phyloP scores from a whole-genome alignment of 2,329 filamentous ascomycete species.

The Delphinella strobiligena region DNA sequence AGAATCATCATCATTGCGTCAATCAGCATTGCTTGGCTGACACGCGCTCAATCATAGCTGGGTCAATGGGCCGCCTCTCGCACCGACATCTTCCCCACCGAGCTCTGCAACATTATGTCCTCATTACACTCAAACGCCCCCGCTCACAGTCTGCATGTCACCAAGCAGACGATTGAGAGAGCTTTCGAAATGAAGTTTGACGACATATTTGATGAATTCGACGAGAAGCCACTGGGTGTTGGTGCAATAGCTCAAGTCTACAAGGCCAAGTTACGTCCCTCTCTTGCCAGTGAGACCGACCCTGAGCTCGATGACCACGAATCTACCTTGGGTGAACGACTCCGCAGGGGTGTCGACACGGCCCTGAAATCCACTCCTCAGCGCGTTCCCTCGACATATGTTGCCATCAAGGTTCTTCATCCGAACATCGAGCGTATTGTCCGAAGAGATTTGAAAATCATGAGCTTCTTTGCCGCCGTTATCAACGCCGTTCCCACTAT shows the following conservation, averaged over 20 bases:
- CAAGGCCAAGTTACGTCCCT: slow-evolving; percentile 78
- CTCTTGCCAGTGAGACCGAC: slow-evolving; percentile 53
- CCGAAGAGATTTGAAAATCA: slow-evolving; percentile 82
- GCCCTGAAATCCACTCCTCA: slow-evolving; percentile 78
- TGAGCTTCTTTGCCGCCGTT: slow-evolving; percentile 75
- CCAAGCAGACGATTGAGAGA: slow-evolving; percentile 64
- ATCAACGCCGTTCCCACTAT: slow-evolving; percentile 87
- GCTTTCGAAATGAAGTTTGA: slow-evolving; percentile 77
- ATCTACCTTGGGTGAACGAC: slow-evolving; percentile 50
- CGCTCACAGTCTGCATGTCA: slow-evolving; percentile 71
- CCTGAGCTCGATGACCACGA: slow-evolving; percentile 18
- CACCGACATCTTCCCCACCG: slow-evolving; percentile 87
- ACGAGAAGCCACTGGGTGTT: slow-evolving; percentile 79
- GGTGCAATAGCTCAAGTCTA: slow-evolving; percentile 97
- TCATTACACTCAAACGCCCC: slow-evolving; percentile 89
- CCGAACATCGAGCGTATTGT: slow-evolving; percentile 83
- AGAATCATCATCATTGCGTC: too few relatives aligned
- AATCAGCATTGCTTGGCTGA: not conserved
- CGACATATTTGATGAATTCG: slow-evolving; percentile 92
- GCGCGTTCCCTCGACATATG: slow-evolving; percentile 78
- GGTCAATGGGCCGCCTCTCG: slow-evolving; percentile 97
- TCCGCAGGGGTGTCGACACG: slow-evolving; percentile 71
- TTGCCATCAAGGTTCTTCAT: slow-evolving; percentile 92
- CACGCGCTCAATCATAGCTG: slow-evolving; percentile 39
- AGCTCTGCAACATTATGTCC: slow-evolving; percentile 90